A percentile compares a stretch with the other conserved stretches of the same genome.
Conservation (phyloP, 192 early-diverging fungal genomes). For the Ambispora gerdemannii region DNA sequence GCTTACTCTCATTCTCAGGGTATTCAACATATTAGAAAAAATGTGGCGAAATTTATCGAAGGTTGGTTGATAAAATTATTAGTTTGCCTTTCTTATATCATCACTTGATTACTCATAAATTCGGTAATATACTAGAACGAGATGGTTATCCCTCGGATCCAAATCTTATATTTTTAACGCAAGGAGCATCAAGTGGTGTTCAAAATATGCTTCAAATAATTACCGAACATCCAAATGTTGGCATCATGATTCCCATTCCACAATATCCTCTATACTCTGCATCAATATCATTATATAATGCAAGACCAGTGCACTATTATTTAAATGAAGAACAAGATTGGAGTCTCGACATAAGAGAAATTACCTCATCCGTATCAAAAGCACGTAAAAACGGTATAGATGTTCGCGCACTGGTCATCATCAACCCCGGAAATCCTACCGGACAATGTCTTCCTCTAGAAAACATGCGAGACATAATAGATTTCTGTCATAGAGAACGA, state of each 20-base stretch:
- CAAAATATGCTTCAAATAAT: conserved; percentile 88
- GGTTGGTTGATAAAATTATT: conserved; percentile 7
- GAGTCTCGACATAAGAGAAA: conserved; percentile 69
- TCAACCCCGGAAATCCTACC: conserved; percentile 99
- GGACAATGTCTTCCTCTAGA: conserved; percentile 80
- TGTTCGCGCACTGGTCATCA: conserved; percentile 91
- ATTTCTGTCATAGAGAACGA: conserved; percentile 78
- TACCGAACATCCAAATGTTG: conserved; percentile 71
- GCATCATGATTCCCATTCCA: conserved; percentile 98
- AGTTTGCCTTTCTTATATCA: background rate
- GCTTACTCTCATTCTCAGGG: conserved; percentile 97
- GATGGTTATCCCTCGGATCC: conserved; percentile 89
- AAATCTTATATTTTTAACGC: conserved; percentile 85
- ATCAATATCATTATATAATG: conserved; percentile 79
- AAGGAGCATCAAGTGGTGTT: conserved; percentile 91
- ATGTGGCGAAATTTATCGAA: conserved; percentile 89
- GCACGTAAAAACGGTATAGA: conserved; percentile 72
- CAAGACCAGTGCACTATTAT: conserved; percentile 89
- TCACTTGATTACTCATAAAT: background rate
- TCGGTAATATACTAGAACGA: conserved; percentile 48
- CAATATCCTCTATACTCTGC: conserved; percentile 99
- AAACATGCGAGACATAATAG: conserved; percentile 87
- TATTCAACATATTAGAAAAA: conserved; percentile 74
- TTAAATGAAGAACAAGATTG: conserved; percentile 84
- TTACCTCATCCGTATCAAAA: conserved; percentile 60